These are phyloP conservation scores for Podaxis carcinomalis DNA, from an alignment of 768 basidiomycete genomes.

Conservation along the genomic window DNA sequence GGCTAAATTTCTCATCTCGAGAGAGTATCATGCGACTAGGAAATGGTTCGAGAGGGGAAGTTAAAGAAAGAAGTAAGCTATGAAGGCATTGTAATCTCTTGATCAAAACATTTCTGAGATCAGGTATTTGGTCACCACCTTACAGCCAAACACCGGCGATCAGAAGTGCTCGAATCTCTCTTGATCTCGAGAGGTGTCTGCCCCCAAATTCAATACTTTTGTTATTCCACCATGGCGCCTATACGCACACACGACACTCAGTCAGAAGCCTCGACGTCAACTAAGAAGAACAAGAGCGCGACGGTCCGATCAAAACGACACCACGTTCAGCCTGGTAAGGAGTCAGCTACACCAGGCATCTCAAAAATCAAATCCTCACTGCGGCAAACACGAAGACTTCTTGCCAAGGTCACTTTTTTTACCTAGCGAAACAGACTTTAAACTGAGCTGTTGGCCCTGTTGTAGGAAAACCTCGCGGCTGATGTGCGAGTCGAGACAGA, in stretches of 20 bases:
- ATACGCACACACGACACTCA: conserved; percentile 18
- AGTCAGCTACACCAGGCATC: conserved; percentile 53
- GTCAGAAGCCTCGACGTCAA: conserved; percentile 23
- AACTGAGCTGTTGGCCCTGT: background rate
- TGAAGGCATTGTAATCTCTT: conserved; percentile 11
- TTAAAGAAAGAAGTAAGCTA: conserved; percentile 9
- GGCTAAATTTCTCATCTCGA: conserved; percentile 54
- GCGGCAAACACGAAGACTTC: conserved; percentile 75
- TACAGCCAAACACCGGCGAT: conserved; percentile 16
- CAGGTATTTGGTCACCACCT: conserved; percentile 17
- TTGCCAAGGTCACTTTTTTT: conserved; percentile 60
- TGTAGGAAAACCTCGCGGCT: conserved; percentile 76
- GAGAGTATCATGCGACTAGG: background rate
- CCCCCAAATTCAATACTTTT: background rate
- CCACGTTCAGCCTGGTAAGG: conserved; percentile 23
- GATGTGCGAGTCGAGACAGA: conserved; percentile 80
- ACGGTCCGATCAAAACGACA: conserved; percentile 19
- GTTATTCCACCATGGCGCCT: conserved; percentile 20
- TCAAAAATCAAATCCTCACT: conserved; percentile 85
- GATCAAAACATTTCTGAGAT: conserved; percentile 14
- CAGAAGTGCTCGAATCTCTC: background rate
- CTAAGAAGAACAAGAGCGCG: conserved; percentile 14
- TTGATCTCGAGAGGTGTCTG: background rate
- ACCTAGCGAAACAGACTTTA: background rate
- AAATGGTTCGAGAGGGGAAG: background rate